Conservation (phyloP, 106 monocot genomes). For the Narthecium ossifragum region DNA sequence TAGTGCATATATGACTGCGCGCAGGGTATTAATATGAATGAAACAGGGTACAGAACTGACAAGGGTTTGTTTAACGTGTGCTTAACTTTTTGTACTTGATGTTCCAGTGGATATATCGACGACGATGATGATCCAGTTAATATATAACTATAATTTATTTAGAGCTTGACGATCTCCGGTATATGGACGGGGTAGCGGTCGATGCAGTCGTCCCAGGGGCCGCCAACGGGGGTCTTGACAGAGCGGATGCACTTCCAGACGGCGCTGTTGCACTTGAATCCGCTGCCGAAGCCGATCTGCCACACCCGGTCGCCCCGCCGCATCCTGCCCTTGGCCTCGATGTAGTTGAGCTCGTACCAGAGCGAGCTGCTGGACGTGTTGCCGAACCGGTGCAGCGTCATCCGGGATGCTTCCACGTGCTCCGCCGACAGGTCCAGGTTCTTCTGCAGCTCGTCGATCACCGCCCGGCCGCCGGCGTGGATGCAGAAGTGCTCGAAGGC, state of each 20-base stretch:
- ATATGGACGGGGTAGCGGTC: slow-evolving; percentile 15
- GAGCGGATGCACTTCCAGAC: slow-evolving; percentile 26
- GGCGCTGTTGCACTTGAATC: slow-evolving; percentile 49
- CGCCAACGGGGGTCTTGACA: slow-evolving; percentile 2
- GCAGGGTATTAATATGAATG: no score
- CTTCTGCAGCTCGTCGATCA: slow-evolving; percentile 27
- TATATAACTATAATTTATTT: no score
- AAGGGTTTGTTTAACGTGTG: no score
- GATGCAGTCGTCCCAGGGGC: slow-evolving; percentile 11
- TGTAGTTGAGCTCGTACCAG: slow-evolving; percentile 35
- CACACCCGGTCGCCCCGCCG: slow-evolving; percentile 26
- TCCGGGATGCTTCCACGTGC: slow-evolving; percentile 24
- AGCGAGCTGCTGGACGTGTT: slow-evolving; percentile 37
- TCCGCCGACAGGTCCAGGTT: slow-evolving; percentile 5
- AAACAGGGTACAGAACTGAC: no score
- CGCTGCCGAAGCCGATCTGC: slow-evolving; percentile 43
- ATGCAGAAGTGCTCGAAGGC: slow-evolving; percentile 95
- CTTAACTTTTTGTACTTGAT: no score
- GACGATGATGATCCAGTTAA: no score
- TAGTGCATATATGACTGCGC: no score
- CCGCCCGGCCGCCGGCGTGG: slow-evolving; percentile 56
- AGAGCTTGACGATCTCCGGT: slow-evolving; percentile 12
- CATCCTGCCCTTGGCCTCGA: slow-evolving; percentile 17
- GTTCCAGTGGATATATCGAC: no score
- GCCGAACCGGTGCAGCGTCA: slow-evolving; percentile 27